phyloP scores from a whole-genome alignment of 306 rosid species.

The Mucuna pruriens region DNA sequence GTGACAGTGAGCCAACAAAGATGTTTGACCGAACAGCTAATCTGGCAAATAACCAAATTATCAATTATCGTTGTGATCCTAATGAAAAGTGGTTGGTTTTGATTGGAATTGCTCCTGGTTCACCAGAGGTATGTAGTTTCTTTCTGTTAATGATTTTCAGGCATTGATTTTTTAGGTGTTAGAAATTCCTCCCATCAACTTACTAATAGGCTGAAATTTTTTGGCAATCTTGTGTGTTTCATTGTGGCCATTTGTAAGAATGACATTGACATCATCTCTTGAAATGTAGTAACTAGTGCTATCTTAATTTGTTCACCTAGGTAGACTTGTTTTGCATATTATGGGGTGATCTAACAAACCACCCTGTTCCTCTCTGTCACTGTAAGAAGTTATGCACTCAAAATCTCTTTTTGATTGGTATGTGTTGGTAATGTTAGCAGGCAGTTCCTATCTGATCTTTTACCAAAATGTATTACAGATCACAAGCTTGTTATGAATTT shows the following conservation, averaged over 20 bases:
- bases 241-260: neutral
- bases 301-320: neutral
- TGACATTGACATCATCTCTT: neutral
- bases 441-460: neutral
- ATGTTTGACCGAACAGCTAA: constrained; percentile 79
- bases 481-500: neutral
- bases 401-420: neutral
- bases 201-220: neutral
- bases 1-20: constrained; percentile 76
- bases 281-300: neutral
- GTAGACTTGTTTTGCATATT: neutral
- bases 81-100: constrained; percentile 81
- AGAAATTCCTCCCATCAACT: neutral
- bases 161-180: neutral
- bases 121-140: constrained; percentile 65
- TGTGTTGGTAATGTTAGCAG: neutral
- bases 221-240: neutral
- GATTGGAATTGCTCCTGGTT: constrained; percentile 84
- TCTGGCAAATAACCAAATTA: constrained; percentile 75
- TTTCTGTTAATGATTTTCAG: constrained; percentile 12
- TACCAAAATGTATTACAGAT: neutral
- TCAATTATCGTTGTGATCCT: constrained; percentile 83
- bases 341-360: neutral
- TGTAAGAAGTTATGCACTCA: neutral
- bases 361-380: neutral